These are phyloP conservation scores for Angomonas deanei DNA, from an alignment of 208 protist genomes.

Conservation along the genomic window DNA sequence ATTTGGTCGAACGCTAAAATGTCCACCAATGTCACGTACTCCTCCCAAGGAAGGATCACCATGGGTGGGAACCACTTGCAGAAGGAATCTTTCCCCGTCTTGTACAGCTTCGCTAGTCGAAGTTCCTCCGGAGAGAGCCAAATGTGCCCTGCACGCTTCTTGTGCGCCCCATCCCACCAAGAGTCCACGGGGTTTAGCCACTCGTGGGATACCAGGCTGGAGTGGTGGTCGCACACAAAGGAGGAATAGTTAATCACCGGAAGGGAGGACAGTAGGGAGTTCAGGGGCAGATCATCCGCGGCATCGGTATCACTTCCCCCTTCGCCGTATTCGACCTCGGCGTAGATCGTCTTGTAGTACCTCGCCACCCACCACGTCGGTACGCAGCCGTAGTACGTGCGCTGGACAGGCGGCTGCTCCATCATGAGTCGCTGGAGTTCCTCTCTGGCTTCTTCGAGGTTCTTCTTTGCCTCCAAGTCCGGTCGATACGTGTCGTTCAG, in stretches of 20 bases:
- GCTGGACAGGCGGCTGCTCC: not conserved
- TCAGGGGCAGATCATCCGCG: not conserved
- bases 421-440: not conserved
- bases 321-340: conserved; percentile 1
- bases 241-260: conserved; percentile 24
- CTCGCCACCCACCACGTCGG: conserved; percentile 75
- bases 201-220: conserved; percentile 29
- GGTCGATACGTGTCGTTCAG: not conserved
- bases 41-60: conserved; percentile 58
- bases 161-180: conserved; percentile 60
- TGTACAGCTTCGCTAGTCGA: not conserved
- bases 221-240: conserved; percentile 56
- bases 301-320: too few relatives aligned
- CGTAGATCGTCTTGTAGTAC: conserved; percentile 52
- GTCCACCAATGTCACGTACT: conserved; percentile 41
- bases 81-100: not conserved
- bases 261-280: not conserved
- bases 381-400: conserved; percentile 45
- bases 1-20: conserved; percentile 8
- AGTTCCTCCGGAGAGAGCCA: not conserved
- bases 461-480: not conserved
- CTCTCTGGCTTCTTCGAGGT: not conserved
- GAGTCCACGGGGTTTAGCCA: conserved; percentile 65
- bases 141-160: conserved; percentile 18
- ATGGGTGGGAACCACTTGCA: conserved; percentile 51